phyloP scores from a whole-genome alignment of 768 basidiomycete genomes.

The Inosperma sp. region DNA sequence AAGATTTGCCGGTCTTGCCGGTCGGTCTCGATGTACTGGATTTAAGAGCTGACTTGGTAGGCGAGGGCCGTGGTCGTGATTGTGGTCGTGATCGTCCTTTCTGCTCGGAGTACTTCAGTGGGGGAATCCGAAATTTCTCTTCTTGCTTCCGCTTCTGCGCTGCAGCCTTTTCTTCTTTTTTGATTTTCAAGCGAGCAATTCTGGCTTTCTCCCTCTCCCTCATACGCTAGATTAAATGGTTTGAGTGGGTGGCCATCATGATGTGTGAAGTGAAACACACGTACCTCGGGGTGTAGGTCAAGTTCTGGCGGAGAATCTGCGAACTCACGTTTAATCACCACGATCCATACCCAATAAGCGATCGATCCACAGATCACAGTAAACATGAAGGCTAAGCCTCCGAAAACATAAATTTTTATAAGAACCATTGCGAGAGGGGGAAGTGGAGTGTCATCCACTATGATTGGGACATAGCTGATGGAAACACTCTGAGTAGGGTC shows the following conservation, averaged over 20 bases:
- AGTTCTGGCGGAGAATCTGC: conserved; percentile 26
- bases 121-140: conserved; percentile 12
- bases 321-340: conserved; percentile 20
- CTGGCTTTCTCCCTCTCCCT: conserved; percentile 20
- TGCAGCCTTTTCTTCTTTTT: conserved; percentile 17
- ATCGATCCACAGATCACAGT: conserved; percentile 26
- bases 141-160: conserved; percentile 12
- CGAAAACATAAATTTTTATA: conserved; percentile 26
- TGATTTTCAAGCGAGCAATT: conserved; percentile 14
- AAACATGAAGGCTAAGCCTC: too few species aligned
- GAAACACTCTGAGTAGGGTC: neutral
- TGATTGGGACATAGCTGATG: neutral
- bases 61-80: too few species aligned
- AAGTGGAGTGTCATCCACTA: conserved; percentile 12
- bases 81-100: conserved; percentile 7
- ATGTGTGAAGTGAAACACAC: neutral
- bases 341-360: conserved; percentile 23
- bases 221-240: conserved; percentile 13
- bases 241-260: neutral
- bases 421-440: conserved; percentile 20
- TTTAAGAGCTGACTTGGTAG: too few species aligned
- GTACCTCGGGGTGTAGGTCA: conserved; percentile 24
- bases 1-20: too few species aligned
- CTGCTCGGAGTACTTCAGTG: conserved; percentile 14
- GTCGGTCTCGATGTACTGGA: too few species aligned